Base-by-base conservation (phyloP, 768 basidiomycete species). In the Amanita thiersii region DNA sequence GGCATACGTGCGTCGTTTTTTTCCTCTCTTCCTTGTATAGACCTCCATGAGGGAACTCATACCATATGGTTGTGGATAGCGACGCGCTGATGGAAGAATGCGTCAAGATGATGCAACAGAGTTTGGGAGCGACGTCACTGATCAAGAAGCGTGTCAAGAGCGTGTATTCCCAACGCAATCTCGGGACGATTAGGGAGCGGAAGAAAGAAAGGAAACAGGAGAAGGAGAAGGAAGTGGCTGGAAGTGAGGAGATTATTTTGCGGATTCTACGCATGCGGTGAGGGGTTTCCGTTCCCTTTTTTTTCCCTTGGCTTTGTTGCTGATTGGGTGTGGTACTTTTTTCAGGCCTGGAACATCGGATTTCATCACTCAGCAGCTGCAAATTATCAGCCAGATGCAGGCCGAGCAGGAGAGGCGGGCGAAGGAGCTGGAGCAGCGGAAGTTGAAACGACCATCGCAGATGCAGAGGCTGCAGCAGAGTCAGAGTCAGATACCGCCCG, bases 261-360 rank as follows among this genome's bases (percentile, higher is more conserved):
- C 72, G 91, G 44, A 93, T 99, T 49, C 68, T 99, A 30, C 77
- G 96, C 23, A 98, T 98, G 94, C 74, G 92, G 93, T 90, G 7
- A 8, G 56, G 60, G 40, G 40, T 8, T 41, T 43, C 11, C 39
- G 14, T 43, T 38, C 21, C 21, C n/a, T n/a, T n/a, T 30, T 8
- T 21, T 15, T 6, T 35, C 2, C 25, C 19, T n/a, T 30, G 12
- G 9, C 15, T 24, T 8, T 36, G 8, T 8, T 37, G 21, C 21
- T 17, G 6, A 18, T 19, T 8, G 30, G 29, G 14, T n/a, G n/a
- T n/a, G n/a, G n/a, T 12, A 11, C 12, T 18, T 24, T 24, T 39
- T 49, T 0, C 57, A 90, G 90, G 52, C 72, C 85, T 8, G 73
- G 77, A 33, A 91, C 88, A 3, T 72, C 76, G 12, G 91, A 93